Evolutionary conservation across 2,329 filamentous ascomycete species (phyloP).

Genomic region (Monosporascus sp.): DNA sequence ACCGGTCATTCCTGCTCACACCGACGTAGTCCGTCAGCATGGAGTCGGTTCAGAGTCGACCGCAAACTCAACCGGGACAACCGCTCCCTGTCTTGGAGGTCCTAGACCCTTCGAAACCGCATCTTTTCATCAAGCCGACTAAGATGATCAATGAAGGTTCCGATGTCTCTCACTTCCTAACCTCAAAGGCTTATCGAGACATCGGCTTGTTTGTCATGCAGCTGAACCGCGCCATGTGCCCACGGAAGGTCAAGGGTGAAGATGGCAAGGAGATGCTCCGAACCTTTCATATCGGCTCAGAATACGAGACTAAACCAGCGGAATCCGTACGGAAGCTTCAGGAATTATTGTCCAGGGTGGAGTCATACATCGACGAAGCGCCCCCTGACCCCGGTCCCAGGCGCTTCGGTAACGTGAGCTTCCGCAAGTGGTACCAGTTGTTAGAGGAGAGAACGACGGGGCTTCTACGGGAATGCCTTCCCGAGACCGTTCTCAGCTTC

Average conservation of each 20-base stretch:
- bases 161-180: constrained; percentile 77
- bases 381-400: constrained; percentile 82
- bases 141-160: constrained; percentile 83
- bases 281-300: constrained; percentile 39
- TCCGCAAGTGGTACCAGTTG: constrained; percentile 74
- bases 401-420: constrained; percentile 88
- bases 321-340: constrained; percentile 60
- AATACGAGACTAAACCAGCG: constrained; percentile 36
- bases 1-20: too few relatives aligned
- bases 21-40: background rate
- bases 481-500: constrained; percentile 28
- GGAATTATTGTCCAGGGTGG: constrained; percentile 58
- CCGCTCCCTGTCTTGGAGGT: constrained; percentile 34
- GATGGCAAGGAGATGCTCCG: constrained; percentile 36
- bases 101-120: constrained; percentile 43
- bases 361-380: constrained; percentile 65
- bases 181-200: constrained; percentile 77
- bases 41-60: background rate
- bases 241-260: constrained; percentile 44
- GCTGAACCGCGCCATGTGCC: constrained; percentile 82
- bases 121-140: constrained; percentile 59
- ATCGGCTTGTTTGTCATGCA: constrained; percentile 85
- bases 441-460: constrained; percentile 53
- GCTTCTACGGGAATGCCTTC: constrained; percentile 54
- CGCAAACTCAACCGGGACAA: background rate